phyloP scores from a whole-genome alignment of 768 basidiomycete species.

The Leccinellum luteum region DNA sequence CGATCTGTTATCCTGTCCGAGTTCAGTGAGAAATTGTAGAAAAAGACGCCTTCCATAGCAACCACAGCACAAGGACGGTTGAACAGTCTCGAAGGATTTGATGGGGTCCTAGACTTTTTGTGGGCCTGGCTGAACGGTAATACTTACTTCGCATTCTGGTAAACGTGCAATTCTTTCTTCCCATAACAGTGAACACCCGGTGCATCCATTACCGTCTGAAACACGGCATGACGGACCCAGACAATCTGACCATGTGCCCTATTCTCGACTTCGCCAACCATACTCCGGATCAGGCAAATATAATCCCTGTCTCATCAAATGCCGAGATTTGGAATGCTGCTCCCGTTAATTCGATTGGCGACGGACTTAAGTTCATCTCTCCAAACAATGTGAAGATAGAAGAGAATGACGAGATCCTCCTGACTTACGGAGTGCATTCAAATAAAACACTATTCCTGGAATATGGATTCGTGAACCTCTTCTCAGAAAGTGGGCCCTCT shows the following conservation, averaged over 20 bases:
- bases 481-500: conserved; percentile 25
- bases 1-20: not conserved
- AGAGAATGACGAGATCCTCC: conserved; percentile 62
- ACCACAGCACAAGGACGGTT: not conserved
- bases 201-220: conserved; percentile 73
- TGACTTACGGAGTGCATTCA: conserved; percentile 79
- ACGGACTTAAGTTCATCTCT: conserved; percentile 52
- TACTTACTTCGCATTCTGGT: conserved; percentile 2
- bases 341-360: conserved; percentile 35
- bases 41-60: conserved; percentile 3
- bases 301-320: conserved; percentile 40
- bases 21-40: conserved; percentile 3
- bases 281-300: conserved; percentile 38
- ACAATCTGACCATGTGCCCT: conserved; percentile 87
- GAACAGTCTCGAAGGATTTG: conserved; percentile 3
- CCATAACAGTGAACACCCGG: conserved; percentile 78
- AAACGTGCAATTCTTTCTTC: conserved; percentile 4
- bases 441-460: conserved; percentile 81
- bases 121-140: conserved; percentile 95
- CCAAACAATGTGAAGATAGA: conserved; percentile 41
- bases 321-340: conserved; percentile 37
- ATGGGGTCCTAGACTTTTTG: conserved; percentile 45
- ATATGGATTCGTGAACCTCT: conserved; percentile 77
- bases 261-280: conserved; percentile 93
- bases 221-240: conserved; percentile 46